phyloP scores from a whole-genome alignment of 345 rosid genomes.

The Leavenworthia alabamica region DNA sequence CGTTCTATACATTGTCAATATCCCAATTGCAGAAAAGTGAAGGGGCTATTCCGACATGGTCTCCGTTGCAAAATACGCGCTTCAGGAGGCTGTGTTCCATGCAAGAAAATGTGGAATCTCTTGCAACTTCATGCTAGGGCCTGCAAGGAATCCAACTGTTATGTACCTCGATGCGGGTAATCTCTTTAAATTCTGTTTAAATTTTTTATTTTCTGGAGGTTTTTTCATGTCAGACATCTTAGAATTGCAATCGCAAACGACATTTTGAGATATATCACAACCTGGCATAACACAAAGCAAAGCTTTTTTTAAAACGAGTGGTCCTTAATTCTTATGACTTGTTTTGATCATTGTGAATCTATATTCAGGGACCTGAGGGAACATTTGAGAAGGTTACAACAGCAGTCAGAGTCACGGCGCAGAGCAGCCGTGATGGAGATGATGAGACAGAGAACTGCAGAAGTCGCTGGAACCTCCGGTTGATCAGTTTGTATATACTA shows the following conservation, averaged over 20 bases:
- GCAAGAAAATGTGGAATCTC: slow-evolving; percentile 99
- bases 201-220: not conserved
- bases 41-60: slow-evolving; percentile 94
- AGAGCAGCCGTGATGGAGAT: slow-evolving; percentile 99
- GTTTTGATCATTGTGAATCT: slow-evolving; percentile 17
- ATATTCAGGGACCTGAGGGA: slow-evolving; percentile 82
- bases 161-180: slow-evolving; percentile 97
- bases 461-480: slow-evolving; percentile 78
- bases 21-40: slow-evolving; percentile 95
- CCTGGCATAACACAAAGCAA: not conserved
- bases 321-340: not conserved
- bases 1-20: slow-evolving; percentile 78
- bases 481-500: slow-evolving; percentile 45
- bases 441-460: slow-evolving; percentile 99
- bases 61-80: slow-evolving; percentile 82
- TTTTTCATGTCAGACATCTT: not conserved
- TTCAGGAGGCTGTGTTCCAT: slow-evolving; percentile 87
- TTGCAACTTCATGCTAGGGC: slow-evolving; percentile 98
- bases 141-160: slow-evolving; percentile 91
- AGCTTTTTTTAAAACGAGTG: not conserved
- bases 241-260: not conserved
- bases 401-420: slow-evolving; percentile 96
- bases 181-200: not conserved
- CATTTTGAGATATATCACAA: not conserved
- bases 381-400: slow-evolving; percentile 86